Conservation (phyloP, 108 stramenopile genomes). For the Conticribra guillardii region DNA sequence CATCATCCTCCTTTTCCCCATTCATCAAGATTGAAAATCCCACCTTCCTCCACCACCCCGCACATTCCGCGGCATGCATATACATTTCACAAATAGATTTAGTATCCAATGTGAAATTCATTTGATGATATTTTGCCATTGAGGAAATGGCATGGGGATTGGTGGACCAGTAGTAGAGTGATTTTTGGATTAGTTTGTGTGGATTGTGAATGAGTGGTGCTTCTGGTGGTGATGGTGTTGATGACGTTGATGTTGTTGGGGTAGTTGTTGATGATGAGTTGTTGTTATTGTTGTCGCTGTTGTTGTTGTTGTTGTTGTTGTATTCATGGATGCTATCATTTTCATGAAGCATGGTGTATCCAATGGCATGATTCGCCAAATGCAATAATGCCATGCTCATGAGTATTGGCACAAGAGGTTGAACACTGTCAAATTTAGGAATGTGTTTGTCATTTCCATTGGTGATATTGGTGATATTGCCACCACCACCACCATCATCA, state of each 20-base stretch:
- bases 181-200: conserved; percentile 3
- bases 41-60: not conserved
- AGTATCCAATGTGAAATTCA: not conserved
- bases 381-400: conserved; percentile 60
- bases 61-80: conserved; percentile 45
- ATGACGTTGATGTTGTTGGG: not conserved
- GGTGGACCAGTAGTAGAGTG: conserved; percentile 15
- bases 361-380: conserved; percentile 64
- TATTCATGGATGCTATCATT: conserved; percentile 1
- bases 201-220: not conserved
- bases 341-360: conserved; percentile 30
- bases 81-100: conserved; percentile 41
- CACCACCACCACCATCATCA: not conserved
- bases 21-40: conserved; percentile 6
- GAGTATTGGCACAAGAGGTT: conserved; percentile 60
- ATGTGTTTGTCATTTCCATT: conserved; percentile 1
- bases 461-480: not conserved
- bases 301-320: conserved; percentile 7
- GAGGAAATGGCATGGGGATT: conserved; percentile 26
- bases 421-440: conserved; percentile 6
- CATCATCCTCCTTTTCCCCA: conserved; percentile 11
- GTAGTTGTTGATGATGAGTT: conserved; percentile 10
- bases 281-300: conserved; percentile 7
- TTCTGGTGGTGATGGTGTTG: too few species aligned
- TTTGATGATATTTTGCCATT: conserved; percentile 19